These are phyloP conservation scores for Begonia fuchsioides DNA, from an alignment of 306 rosid genomes.

Conservation along the genomic window DNA sequence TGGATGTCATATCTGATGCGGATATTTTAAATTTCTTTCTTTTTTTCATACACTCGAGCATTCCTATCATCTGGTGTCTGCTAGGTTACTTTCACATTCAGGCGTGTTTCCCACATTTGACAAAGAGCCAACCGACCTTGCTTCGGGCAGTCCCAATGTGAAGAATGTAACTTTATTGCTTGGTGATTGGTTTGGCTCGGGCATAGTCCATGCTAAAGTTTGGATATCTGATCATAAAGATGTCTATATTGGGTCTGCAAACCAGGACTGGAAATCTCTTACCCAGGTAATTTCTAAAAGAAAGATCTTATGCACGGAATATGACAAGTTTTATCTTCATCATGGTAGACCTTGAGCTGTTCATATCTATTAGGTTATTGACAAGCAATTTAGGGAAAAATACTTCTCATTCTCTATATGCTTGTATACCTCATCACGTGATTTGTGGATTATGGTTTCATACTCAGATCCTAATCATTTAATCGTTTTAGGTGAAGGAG, in stretches of 20 bases:
- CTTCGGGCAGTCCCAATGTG: conserved; percentile 75
- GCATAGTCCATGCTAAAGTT: conserved; percentile 85
- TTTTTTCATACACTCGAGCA: not conserved
- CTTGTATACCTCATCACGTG: too few species aligned
- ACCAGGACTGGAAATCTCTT: conserved; percentile 94
- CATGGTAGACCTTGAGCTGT: not conserved
- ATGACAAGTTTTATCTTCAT: too few species aligned
- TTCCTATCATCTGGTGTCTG: conserved; percentile 4
- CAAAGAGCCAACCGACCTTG: conserved; percentile 62
- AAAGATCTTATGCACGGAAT: too few species aligned
- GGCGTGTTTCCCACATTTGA: conserved; percentile 67
- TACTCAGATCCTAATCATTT: conserved; percentile 41
- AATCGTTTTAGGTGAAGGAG: conserved; percentile 64
- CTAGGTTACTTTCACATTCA: conserved; percentile 75
- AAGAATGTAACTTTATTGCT: conserved; percentile 59
- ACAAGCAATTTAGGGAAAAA: too few species aligned
- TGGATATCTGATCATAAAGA: conserved; percentile 74
- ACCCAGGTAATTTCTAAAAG: conserved; percentile 40
- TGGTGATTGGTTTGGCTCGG: conserved; percentile 75
- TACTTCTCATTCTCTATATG: too few species aligned
- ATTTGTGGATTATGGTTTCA: conserved; percentile 17
- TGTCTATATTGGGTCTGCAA: conserved; percentile 84
- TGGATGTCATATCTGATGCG: not conserved
- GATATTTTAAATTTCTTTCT: not conserved
- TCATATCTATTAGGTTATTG: not conserved